Evolutionary conservation across 768 basidiomycete genomes (phyloP).

Genomic region (Coprinopsis sp.): DNA sequence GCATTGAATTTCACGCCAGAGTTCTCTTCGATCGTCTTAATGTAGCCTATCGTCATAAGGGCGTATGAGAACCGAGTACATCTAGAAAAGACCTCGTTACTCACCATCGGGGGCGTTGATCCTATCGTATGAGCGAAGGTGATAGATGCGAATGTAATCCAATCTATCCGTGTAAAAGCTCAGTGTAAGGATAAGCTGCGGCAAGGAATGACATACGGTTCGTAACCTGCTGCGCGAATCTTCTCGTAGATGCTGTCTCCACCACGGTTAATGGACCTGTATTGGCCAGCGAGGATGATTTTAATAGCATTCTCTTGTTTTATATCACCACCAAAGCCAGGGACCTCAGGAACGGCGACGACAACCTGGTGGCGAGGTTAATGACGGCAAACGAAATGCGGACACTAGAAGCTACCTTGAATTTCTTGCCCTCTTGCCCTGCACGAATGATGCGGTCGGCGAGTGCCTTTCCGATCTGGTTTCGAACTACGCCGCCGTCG

Average conservation of each 20-base stretch:
- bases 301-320: slow-evolving; percentile 59
- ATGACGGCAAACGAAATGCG: not conserved
- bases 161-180: slow-evolving; percentile 33
- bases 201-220: slow-evolving; percentile 52
- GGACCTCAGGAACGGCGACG: slow-evolving; percentile 85
- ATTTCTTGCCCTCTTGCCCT: slow-evolving; percentile 61
- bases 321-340: slow-evolving; percentile 83
- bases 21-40: slow-evolving; percentile 64
- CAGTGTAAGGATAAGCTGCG: not conserved
- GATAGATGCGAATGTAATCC: slow-evolving; percentile 89
- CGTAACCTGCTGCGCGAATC: slow-evolving; percentile 68
- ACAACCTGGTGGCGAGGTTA: slow-evolving; percentile 51
- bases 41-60: slow-evolving; percentile 32
- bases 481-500: slow-evolving; percentile 63
- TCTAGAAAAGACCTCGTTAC: slow-evolving; percentile 13
- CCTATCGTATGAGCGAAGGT: slow-evolving; percentile 86
- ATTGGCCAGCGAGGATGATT: slow-evolving; percentile 86
- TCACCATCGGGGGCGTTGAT: slow-evolving; percentile 72
- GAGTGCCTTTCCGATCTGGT: slow-evolving; percentile 79
- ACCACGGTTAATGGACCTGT: slow-evolving; percentile 86
- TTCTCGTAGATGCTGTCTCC: slow-evolving; percentile 83
- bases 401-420: slow-evolving; percentile 51
- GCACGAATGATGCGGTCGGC: slow-evolving; percentile 85
- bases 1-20: slow-evolving; percentile 79
- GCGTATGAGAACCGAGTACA: not conserved